Evolutionary conservation across 768 basidiomycete species (phyloP).

Genomic region (Lactifluus echinatus): DNA sequence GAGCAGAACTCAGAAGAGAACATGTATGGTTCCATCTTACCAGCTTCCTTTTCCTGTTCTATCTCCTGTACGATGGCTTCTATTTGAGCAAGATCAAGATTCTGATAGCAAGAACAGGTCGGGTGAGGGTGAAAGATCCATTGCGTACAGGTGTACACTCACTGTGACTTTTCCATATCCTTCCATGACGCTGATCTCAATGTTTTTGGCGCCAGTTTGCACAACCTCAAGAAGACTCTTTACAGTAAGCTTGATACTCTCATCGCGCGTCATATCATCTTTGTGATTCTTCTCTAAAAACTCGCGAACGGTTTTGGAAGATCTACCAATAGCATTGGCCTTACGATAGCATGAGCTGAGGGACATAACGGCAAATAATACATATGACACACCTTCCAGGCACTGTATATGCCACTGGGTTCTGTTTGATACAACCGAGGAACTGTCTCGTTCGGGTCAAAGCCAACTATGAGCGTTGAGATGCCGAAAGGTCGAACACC

Average conservation of each 20-base stretch:
- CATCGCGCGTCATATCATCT: slow-evolving; percentile 80
- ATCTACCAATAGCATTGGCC: slow-evolving; percentile 97
- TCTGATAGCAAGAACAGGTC: slow-evolving; percentile 37
- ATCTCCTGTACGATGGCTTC: slow-evolving; percentile 89
- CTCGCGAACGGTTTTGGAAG: slow-evolving; percentile 96
- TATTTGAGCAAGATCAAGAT: slow-evolving; percentile 78
- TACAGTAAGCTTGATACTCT: slow-evolving; percentile 89
- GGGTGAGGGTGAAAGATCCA: not conserved
- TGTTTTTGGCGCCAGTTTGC: slow-evolving; percentile 99
- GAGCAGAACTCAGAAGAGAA: not conserved
- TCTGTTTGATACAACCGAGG: slow-evolving; percentile 96
- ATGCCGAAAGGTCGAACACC: slow-evolving; percentile 98
- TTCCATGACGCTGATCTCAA: slow-evolving; percentile 98
- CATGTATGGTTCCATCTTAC: slow-evolving; percentile 33
- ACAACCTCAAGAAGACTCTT: slow-evolving; percentile 96
- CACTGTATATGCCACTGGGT: slow-evolving; percentile 94
- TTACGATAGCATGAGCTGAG: slow-evolving; percentile 26
- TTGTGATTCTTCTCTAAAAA: slow-evolving; percentile 98
- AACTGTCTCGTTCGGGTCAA: slow-evolving; percentile 83
- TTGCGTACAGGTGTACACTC: slow-evolving; percentile 22
- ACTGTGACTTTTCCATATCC: slow-evolving; percentile 90
- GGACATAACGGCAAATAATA: not conserved
- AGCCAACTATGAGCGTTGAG: slow-evolving; percentile 92
- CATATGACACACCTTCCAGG: slow-evolving; percentile 76
- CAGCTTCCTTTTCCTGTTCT: slow-evolving; percentile 95